Evolutionary conservation across 148 eudicot species (phyloP).

Genomic region (Pouteria glomerata): DNA sequence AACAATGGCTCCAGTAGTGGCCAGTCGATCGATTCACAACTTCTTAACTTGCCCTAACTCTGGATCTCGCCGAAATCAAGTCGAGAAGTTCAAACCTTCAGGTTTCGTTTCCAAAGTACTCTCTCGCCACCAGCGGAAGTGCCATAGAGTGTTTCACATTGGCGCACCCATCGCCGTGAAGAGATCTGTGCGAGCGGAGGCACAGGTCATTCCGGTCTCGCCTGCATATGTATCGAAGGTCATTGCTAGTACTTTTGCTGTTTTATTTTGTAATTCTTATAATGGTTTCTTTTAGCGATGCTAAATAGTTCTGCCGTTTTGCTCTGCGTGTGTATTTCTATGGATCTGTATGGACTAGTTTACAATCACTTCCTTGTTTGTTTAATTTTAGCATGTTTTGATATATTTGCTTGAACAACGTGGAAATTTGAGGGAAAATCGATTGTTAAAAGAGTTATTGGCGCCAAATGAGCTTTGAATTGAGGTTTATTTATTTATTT

Average conservation of each 20-base stretch:
- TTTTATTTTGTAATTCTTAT: not conserved
- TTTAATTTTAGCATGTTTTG: not conserved
- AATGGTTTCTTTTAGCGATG: not conserved
- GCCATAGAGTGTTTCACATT: slow-evolving; percentile 8
- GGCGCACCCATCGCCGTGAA: slow-evolving; percentile 24
- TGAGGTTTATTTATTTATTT: too few species aligned
- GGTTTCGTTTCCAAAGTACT: slow-evolving; percentile 21
- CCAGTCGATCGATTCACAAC: slow-evolving; percentile 31
- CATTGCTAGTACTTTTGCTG: not conserved
- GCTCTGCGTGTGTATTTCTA: not conserved
- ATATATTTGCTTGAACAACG: not conserved
- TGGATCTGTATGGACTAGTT: not conserved
- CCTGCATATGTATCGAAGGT: slow-evolving; percentile 61
- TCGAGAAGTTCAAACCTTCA: slow-evolving; percentile 28
- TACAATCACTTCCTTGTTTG: not conserved
- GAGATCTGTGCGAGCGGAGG: slow-evolving; percentile 30
- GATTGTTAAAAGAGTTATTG: not conserved
- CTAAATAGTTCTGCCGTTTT: not conserved
- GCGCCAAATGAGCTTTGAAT: too few species aligned
- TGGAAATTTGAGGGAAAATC: not conserved
- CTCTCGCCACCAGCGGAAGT: slow-evolving; percentile 5
- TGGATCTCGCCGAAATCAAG: slow-evolving; percentile 18
- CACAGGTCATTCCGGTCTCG: slow-evolving; percentile 50
- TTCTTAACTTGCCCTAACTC: slow-evolving; percentile 22
- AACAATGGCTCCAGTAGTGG: slow-evolving; percentile 39